phyloP scores from a whole-genome alignment of 2,329 filamentous ascomycete species.

The Thielaviopsis populi region DNA sequence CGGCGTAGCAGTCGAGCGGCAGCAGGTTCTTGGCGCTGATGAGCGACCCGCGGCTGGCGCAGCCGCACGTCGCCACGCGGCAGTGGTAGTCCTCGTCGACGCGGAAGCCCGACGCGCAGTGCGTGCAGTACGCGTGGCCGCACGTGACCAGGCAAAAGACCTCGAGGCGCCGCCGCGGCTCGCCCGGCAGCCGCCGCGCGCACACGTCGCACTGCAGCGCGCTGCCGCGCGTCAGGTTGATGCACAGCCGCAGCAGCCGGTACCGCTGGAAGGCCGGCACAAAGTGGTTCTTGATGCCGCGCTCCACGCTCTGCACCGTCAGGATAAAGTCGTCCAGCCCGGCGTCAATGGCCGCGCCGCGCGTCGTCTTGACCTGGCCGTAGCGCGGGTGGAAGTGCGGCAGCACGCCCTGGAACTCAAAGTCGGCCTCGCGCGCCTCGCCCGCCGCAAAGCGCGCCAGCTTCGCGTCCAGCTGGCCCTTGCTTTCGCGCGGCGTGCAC shows the following conservation, averaged over 20 bases:
- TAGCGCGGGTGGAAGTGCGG: constrained; percentile 15
- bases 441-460: constrained; percentile 4
- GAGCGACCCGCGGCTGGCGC: constrained; percentile 3
- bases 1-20: not conserved
- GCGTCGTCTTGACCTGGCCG: constrained; percentile 13
- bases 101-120: constrained; percentile 16
- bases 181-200: not conserved
- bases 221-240: not conserved
- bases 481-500: constrained; percentile 2
- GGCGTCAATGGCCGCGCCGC: constrained; percentile 19
- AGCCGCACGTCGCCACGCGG: constrained; percentile 15
- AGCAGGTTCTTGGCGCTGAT: constrained; percentile 13
- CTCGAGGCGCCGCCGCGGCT: not conserved
- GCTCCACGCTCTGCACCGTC: constrained; percentile 17
- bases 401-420: constrained; percentile 19
- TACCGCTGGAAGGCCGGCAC: constrained; percentile 7
- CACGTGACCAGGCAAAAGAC: constrained; percentile 20
- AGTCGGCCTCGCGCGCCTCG: constrained; percentile 16
- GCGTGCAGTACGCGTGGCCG: constrained; percentile 21
- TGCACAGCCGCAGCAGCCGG: constrained; percentile 4
- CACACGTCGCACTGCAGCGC: constrained; percentile 14
- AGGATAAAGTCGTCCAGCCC: constrained; percentile 19
- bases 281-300: constrained; percentile 9
- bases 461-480: not conserved
- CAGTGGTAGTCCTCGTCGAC: constrained; percentile 13